Evolutionary conservation across 2,329 filamentous ascomycete genomes (phyloP).

Genomic region (Colletotrichum lentis): DNA sequence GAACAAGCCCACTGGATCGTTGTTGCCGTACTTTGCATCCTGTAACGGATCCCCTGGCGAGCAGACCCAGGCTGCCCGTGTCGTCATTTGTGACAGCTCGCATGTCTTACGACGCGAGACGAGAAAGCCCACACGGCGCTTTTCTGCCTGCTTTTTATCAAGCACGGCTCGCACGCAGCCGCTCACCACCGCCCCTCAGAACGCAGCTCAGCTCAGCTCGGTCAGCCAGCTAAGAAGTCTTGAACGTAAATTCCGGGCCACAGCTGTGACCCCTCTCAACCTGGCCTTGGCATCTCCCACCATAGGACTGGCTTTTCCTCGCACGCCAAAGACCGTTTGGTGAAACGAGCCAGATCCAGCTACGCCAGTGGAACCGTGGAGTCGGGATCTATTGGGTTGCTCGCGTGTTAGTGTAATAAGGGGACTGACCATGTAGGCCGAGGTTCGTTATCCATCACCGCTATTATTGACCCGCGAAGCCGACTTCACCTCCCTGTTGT

Average conservation of each 20-base stretch:
- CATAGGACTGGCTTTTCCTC: not conserved
- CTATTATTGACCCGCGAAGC: slow-evolving; percentile 11
- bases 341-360: slow-evolving; percentile 22
- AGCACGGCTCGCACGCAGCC: not conserved
- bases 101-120: slow-evolving; percentile 25
- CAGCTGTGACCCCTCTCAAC: not conserved
- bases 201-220: not conserved
- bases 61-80: not conserved
- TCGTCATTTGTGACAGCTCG: slow-evolving; percentile 29
- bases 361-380: slow-evolving; percentile 32
- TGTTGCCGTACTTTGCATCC: not conserved
- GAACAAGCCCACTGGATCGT: not conserved
- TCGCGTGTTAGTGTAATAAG: not conserved
- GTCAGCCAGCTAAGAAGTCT: not conserved
- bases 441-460: slow-evolving; percentile 8
- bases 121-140: slow-evolving; percentile 13
- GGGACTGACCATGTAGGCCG: slow-evolving; percentile 8
- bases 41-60: slow-evolving; percentile 8
- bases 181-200: slow-evolving; percentile 12
- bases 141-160: slow-evolving; percentile 5
- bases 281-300: slow-evolving; percentile 1
- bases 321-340: slow-evolving; percentile 26
- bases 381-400: slow-evolving; percentile 33
- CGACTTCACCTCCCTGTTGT: slow-evolving; percentile 9
- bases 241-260: slow-evolving; percentile 11